Conservation (phyloP, 192 early-diverging fungal species). For the Ambispora gerdemannii region DNA sequence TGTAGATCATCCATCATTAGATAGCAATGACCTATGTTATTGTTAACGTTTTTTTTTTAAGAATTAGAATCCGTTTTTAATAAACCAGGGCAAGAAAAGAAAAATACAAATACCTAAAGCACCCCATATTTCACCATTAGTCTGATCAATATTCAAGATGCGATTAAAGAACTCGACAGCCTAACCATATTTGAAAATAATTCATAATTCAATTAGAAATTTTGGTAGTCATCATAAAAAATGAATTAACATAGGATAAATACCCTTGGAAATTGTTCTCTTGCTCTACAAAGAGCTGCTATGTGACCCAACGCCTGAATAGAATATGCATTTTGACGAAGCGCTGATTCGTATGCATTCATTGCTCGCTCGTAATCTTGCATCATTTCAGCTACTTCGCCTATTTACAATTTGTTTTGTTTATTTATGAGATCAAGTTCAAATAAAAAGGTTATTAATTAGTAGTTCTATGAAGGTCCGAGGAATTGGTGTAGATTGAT, state of each 20-base stretch:
- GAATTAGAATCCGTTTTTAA: too few relatives aligned
- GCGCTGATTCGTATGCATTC: slow-evolving; percentile 79
- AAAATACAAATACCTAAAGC: slow-evolving; percentile 50
- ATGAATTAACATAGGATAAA: slow-evolving; percentile 9
- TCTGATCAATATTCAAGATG: slow-evolving; percentile 74
- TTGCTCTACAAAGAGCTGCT: slow-evolving; percentile 76
- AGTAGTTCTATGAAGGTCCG: not conserved
- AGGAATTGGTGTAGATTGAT: not conserved
- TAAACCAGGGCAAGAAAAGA: too few relatives aligned
- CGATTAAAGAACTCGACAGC: slow-evolving; percentile 93
- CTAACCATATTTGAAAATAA: slow-evolving; percentile 32
- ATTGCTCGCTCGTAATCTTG: slow-evolving; percentile 83
- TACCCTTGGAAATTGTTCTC: slow-evolving; percentile 80
- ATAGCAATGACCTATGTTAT: slow-evolving; percentile 82
- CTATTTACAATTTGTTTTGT: too few relatives aligned
- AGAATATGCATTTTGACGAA: slow-evolving; percentile 94
- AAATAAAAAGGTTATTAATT: not conserved
- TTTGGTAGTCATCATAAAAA: not conserved
- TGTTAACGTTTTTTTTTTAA: not conserved
- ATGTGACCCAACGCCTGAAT: slow-evolving; percentile 74
- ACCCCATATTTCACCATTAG: slow-evolving; percentile 94
- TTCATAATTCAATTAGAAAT: not conserved
- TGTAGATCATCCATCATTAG: slow-evolving; percentile 95
- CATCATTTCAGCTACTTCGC: slow-evolving; percentile 39
- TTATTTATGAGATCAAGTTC: too few relatives aligned